Evolutionary conservation across 2,329 filamentous ascomycete species (phyloP), one percentile per base, ranked within the genome.

Genomic region (Stachybotrys chartarum): DNA sequence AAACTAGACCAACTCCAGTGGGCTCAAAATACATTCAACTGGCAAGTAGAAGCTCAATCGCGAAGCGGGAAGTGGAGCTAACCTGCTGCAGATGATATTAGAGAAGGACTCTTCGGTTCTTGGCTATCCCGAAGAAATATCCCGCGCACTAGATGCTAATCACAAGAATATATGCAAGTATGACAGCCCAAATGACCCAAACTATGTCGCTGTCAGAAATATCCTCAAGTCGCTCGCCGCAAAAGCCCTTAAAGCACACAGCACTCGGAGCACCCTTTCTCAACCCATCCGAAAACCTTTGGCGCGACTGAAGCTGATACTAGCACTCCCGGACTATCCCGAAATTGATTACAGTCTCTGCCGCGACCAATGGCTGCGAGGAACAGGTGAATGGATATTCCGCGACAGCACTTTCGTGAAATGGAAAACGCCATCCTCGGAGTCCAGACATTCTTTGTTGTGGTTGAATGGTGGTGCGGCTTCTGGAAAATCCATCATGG

Each of bases 131-230:
- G 64, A 65, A 3, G 76, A 79, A 59, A 64, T 64, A 1, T 70
- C 70, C 1, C 69, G 63, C 45, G 57, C 67, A 3, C 59, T 79
- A 39, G 58, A 67, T 55, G 74, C 75, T 8, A 70, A 78, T 54
- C 75, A 78, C 53, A 71, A 72, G 46, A 59, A 61, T 1, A 67
- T 76, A 8, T 76, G 72, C 65, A 78, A 77, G 54, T 78, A 68
- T 52, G 56, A 61, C 8, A 64, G 62, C 11, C 64, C 56, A 2
- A 12, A 63, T 0, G 75, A 78, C 54, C 55, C 71, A 1, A 71
- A 72, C 53, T 78, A 78, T 51, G 55, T 63, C 6, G 56, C 60
- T 7, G 62, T 73, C 1, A 55, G 64, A 45, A 67, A 70, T 49
- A 59, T 65, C 3, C 59, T 73, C 17, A 66, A 60, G 44, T 59